phyloP scores from a whole-genome alignment of 2,329 filamentous ascomycete genomes.

The Penicillium carneum region DNA sequence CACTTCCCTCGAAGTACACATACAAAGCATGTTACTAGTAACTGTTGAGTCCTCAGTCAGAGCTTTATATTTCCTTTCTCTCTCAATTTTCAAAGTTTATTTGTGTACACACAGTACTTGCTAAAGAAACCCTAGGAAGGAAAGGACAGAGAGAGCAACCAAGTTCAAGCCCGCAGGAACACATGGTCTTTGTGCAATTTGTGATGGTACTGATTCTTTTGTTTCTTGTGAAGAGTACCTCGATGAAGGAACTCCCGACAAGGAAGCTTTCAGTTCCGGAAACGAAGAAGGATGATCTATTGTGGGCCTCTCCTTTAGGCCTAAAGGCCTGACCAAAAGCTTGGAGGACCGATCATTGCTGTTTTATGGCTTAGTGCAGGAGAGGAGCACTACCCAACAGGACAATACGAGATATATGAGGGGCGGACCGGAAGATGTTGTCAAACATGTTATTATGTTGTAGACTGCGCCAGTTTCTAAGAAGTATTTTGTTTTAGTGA shows the following conservation, averaged over 20 bases:
- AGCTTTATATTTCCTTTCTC: too few species aligned
- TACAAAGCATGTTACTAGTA: too few species aligned
- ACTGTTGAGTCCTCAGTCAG: too few species aligned
- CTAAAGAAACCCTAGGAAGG: neutral
- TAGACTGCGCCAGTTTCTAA: neutral
- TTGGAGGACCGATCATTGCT: constrained; percentile 7
- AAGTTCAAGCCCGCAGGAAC: neutral
- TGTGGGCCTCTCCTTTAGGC: neutral
- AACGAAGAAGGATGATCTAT: neutral
- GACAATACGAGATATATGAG: neutral
- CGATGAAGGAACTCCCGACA: neutral
- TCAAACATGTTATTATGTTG: neutral
- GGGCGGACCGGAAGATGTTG: neutral
- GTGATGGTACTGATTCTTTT: neutral
- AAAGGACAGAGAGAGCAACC: neutral
- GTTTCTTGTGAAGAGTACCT: constrained; percentile 8
- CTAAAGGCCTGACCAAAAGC: neutral
- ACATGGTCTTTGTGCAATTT: constrained; percentile 3
- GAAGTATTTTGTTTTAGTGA: neutral
- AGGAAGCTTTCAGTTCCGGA: neutral
- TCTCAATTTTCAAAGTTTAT: too few species aligned
- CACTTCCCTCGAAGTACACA: too few species aligned
- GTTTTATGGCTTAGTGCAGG: neutral
- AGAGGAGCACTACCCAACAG: neutral
- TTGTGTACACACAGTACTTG: too few species aligned